These are phyloP conservation scores for Blastocystis sp. DNA, from an alignment of 352 stramenopile genomes.

Conservation along the genomic window DNA sequence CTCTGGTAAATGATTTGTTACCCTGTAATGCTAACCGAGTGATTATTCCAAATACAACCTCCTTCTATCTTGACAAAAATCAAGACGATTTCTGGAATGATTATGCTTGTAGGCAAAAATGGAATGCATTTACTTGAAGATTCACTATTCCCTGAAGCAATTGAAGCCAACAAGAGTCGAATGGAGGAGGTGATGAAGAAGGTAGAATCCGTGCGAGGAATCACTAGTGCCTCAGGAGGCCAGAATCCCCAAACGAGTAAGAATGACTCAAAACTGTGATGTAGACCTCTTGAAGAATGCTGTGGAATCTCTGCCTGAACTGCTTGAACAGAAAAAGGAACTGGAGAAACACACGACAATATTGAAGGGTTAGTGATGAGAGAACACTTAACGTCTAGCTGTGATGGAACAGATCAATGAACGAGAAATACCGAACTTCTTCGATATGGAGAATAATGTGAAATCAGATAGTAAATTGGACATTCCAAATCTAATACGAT, in stretches of 20 bases:
- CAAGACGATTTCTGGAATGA: slow-evolving; percentile 59
- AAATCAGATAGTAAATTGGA: slow-evolving; percentile 67
- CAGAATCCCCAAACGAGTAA: slow-evolving; percentile 9
- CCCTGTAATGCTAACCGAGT: slow-evolving; percentile 88
- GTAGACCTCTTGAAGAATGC: slow-evolving; percentile 69
- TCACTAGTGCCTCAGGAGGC: slow-evolving; percentile 48
- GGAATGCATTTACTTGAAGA: slow-evolving; percentile 62
- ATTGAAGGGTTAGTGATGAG: slow-evolving; percentile 68
- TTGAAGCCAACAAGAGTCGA: slow-evolving; percentile 75
- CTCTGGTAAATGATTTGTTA: slow-evolving; percentile 89
- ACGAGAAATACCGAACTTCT: slow-evolving; percentile 72
- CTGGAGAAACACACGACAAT: slow-evolving; percentile 81
- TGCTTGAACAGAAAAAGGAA: slow-evolving; percentile 78
- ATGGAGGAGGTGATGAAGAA: slow-evolving; percentile 73
- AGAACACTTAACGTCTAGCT: slow-evolving; percentile 44
- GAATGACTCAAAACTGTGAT: background rate
- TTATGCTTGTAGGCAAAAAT: slow-evolving; percentile 10
- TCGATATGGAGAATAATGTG: slow-evolving; percentile 68
- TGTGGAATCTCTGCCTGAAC: slow-evolving; percentile 74
- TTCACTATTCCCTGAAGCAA: slow-evolving; percentile 76
- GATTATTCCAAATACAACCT: slow-evolving; percentile 65
- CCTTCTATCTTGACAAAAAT: slow-evolving; percentile 60
- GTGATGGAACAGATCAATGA: slow-evolving; percentile 77
- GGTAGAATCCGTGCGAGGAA: slow-evolving; percentile 69
- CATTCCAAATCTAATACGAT: slow-evolving; percentile 65